Evolutionary conservation across 2,329 filamentous ascomycete genomes (phyloP).

Genomic region (Trichoderma sp.): DNA sequence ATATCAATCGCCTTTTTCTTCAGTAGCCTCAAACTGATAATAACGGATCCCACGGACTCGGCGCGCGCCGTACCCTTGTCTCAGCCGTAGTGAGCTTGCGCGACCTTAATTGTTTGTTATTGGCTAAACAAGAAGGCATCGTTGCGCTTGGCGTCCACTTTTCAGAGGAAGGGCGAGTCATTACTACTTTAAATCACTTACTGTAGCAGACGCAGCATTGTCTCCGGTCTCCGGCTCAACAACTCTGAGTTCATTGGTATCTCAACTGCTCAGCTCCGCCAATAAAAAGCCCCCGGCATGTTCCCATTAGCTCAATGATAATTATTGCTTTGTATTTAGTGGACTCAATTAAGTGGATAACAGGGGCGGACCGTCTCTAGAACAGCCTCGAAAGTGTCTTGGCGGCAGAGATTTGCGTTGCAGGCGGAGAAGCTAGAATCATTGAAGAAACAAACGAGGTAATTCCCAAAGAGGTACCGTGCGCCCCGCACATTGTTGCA

Average conservation of each 20-base stretch:
- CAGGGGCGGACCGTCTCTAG: conserved; percentile 15
- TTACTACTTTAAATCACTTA: neutral
- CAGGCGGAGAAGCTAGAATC: neutral
- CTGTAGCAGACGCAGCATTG: neutral
- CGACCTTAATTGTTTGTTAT: neutral
- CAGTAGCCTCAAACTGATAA: conserved; percentile 1
- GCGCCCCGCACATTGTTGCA: neutral
- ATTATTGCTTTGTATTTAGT: neutral
- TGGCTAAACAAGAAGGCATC: neutral
- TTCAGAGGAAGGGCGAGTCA: neutral
- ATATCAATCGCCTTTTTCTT: neutral
- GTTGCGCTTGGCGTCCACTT: neutral
- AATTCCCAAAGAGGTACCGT: neutral
- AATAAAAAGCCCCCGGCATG: neutral
- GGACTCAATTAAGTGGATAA: conserved; percentile 2
- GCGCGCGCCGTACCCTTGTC: conserved; percentile 24
- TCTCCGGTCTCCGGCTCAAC: neutral
- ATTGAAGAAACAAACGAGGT: neutral
- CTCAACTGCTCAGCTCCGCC: neutral
- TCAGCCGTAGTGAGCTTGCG: neutral
- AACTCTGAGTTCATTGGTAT: neutral
- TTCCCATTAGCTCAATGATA: conserved; percentile 2
- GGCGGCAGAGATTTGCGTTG: conserved; percentile 7
- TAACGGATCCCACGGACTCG: neutral
- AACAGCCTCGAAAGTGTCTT: conserved; percentile 4